Evolutionary conservation across 768 basidiomycete genomes (phyloP).

Genomic region (Amanita molliuscula): DNA sequence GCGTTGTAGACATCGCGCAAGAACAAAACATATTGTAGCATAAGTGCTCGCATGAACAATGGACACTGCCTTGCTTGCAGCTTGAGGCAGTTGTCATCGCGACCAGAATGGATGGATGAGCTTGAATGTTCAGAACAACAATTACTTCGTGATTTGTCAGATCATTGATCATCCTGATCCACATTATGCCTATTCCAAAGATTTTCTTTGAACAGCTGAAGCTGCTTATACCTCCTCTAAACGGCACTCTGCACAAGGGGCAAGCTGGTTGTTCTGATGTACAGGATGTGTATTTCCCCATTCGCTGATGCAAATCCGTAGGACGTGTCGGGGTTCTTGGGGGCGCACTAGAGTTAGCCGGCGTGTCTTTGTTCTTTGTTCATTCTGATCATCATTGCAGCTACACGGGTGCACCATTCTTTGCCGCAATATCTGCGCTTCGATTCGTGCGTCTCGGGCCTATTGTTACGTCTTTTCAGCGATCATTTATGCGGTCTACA

Average conservation of each 20-base stretch:
- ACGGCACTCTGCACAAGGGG: slow-evolving; percentile 86
- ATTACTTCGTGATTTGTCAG: no score
- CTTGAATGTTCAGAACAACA: no score
- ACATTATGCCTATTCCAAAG: slow-evolving; percentile 50
- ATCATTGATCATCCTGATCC: no score
- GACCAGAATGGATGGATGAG: no score
- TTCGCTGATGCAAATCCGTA: slow-evolving; percentile 13
- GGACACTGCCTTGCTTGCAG: no score
- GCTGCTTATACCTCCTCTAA: slow-evolving; percentile 82
- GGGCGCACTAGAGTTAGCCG: slow-evolving; percentile 79
- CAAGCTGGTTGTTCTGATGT: slow-evolving; percentile 61
- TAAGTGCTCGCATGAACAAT: no score
- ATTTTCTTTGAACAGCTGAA: slow-evolving; percentile 61
- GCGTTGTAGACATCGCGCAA: no score
- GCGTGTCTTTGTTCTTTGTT: neutral
- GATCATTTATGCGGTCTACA: slow-evolving; percentile 16
- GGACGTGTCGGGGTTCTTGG: slow-evolving; percentile 92
- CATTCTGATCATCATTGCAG: slow-evolving; percentile 25
- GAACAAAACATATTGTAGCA: no score
- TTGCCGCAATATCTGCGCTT: slow-evolving; percentile 85
- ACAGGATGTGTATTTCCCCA: neutral
- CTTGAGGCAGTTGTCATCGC: no score
- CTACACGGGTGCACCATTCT: slow-evolving; percentile 96
- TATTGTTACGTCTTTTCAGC: neutral
- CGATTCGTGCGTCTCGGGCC: slow-evolving; percentile 48